phyloP scores from a whole-genome alignment of 2,329 filamentous ascomycete genomes.

The Aspergillus felis region DNA sequence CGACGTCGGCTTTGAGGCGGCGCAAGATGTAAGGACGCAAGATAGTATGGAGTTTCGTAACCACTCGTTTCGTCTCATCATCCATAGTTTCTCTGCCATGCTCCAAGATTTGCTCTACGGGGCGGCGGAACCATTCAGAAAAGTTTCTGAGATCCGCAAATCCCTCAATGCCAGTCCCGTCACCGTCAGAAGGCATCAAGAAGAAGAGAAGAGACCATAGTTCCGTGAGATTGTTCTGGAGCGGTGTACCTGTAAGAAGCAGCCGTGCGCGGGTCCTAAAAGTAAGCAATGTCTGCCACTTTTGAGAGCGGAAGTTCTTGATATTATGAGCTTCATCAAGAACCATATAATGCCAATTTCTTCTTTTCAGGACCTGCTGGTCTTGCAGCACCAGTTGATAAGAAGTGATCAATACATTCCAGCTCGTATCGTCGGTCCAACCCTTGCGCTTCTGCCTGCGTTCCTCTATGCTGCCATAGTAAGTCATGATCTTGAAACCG shows the following conservation, averaged over 20 bases:
- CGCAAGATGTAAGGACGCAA: conserved; percentile 87
- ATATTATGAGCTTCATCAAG: conserved; percentile 99
- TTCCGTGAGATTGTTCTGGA: conserved; percentile 96
- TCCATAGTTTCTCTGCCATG: conserved; percentile 92
- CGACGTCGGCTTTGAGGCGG: conserved; percentile 90
- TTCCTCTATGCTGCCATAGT: conserved; percentile 92
- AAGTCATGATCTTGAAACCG: conserved; percentile 95
- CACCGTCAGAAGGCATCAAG: conserved; percentile 78
- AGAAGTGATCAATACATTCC: conserved; percentile 97
- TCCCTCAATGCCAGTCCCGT: conserved; percentile 73
- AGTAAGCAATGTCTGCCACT: conserved; percentile 91
- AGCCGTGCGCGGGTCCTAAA: conserved; percentile 88
- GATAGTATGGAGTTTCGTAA: conserved; percentile 90
- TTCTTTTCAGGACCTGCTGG: conserved; percentile 85
- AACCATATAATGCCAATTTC: conserved; percentile 96
- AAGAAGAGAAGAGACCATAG: conserved; percentile 97
- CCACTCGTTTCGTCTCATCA: conserved; percentile 85
- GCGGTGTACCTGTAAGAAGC: conserved; percentile 84
- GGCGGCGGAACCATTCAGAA: conserved; percentile 91
- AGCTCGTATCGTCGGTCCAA: conserved; percentile 89
- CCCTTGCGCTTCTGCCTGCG: conserved; percentile 84
- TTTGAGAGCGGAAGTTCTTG: conserved; percentile 97
- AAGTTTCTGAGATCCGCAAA: conserved; percentile 96
- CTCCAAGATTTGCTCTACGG: conserved; percentile 92
- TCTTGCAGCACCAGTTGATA: conserved; percentile 96